Conservation (phyloP, 345 rosid genomes). For the Sonneratia caseolaris region DNA sequence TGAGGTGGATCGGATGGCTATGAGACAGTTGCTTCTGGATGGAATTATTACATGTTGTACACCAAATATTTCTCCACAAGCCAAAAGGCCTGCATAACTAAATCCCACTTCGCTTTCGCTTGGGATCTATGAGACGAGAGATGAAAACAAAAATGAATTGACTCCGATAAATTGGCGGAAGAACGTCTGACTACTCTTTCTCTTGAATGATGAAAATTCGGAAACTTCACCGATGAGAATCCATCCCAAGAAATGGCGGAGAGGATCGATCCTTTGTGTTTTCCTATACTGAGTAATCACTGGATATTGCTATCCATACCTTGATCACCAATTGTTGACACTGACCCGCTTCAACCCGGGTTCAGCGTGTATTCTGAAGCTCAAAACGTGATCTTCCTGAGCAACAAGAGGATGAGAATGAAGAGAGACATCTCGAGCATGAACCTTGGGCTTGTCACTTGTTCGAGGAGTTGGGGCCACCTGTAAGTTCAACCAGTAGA, state of each 20-base stretch:
- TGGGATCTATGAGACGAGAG: too few relatives aligned
- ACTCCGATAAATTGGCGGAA: neutral
- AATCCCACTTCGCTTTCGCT: too few relatives aligned
- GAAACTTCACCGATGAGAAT: neutral
- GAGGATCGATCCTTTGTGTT: neutral
- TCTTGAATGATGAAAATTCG: neutral
- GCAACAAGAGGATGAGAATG: slow-evolving; percentile 49
- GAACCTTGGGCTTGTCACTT: slow-evolving; percentile 30
- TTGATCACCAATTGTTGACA: neutral
- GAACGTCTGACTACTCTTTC: neutral
- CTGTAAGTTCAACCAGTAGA: slow-evolving; percentile 99
- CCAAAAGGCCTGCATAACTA: neutral
- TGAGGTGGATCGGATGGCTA: too few relatives aligned
- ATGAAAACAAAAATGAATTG: neutral
- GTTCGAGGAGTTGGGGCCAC: slow-evolving; percentile 50
- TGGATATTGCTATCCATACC: neutral
- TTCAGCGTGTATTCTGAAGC: neutral
- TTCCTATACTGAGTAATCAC: neutral
- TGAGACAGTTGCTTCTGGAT: neutral
- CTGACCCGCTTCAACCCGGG: neutral
- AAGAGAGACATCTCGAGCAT: slow-evolving; percentile 50
- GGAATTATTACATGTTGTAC: neutral
- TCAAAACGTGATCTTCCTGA: slow-evolving; percentile 37
- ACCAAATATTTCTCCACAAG: neutral
- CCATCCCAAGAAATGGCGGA: neutral